Percentiles rank a stretch among this genome's conserved stretches.
phyloP scores from a whole-genome alignment of 441 rosid species.

The Breynia disticha region DNA sequence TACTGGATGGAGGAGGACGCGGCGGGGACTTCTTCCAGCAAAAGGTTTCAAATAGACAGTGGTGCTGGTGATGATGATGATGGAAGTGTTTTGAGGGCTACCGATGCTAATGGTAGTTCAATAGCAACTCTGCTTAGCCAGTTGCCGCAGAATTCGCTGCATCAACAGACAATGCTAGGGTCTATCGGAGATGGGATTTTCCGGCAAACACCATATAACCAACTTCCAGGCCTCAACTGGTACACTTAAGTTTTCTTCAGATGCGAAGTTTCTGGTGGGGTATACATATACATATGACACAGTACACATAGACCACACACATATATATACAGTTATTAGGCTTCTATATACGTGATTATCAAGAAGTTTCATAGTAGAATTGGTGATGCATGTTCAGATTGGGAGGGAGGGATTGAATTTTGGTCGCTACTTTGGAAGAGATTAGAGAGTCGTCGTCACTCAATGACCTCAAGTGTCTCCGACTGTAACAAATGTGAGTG shows the following conservation, averaged over 20 bases:
- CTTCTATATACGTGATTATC: background rate
- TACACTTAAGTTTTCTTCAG: conserved; percentile 23
- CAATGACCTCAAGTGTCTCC: no score
- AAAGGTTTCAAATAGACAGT: conserved; percentile 29
- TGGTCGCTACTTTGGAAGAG: no score
- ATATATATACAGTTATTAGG: no score
- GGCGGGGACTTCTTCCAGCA: conserved; percentile 24
- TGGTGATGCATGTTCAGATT: no score
- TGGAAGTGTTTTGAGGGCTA: conserved; percentile 23
- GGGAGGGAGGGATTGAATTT: no score
- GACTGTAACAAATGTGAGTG: no score
- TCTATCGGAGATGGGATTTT: conserved; percentile 38
- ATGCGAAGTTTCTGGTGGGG: background rate
- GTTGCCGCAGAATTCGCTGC: conserved; percentile 33
- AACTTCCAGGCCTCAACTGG: conserved; percentile 64
- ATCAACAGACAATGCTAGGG: conserved; percentile 40
- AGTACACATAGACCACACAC: background rate
- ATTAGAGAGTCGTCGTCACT: no score
- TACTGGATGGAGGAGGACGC: conserved; percentile 28
- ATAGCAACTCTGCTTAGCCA: conserved; percentile 38
- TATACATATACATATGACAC: background rate
- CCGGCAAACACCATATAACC: conserved; percentile 39
- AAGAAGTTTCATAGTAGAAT: background rate
- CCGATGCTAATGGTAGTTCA: conserved; percentile 17
- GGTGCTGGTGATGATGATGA: conserved; percentile 15